A percentile compares a stretch with the other conserved stretches of the same genome.
Evolutionary conservation across 1,139 yeast genomes (phyloP).

Genomic region (Suhomyces bokatorum): DNA sequence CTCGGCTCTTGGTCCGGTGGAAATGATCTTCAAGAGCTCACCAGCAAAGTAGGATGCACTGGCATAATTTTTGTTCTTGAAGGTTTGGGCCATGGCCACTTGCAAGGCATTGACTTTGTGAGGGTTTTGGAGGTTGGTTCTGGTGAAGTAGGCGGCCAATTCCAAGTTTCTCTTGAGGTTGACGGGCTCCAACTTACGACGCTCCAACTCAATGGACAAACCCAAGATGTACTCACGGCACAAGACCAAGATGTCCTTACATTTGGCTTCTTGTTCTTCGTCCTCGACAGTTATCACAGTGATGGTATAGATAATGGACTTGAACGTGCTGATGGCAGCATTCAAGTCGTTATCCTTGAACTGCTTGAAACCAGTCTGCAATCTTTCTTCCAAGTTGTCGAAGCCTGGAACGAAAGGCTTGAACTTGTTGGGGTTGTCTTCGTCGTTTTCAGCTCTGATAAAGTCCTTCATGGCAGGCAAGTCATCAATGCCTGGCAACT

Average conservation of each 20-base stretch:
- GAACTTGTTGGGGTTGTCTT: conserved; percentile 55
- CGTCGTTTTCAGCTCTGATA: conserved; percentile 61
- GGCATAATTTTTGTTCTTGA: conserved; percentile 82
- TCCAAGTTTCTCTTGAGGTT: conserved; percentile 86
- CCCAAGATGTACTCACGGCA: conserved; percentile 93
- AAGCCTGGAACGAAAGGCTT: conserved; percentile 78
- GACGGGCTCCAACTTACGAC: conserved; percentile 72
- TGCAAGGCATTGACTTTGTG: conserved; percentile 88
- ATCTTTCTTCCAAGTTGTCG: conserved; percentile 61
- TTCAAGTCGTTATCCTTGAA: conserved; percentile 84
- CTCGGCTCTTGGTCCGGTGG: conserved; percentile 80
- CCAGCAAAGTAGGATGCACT: conserved; percentile 89
- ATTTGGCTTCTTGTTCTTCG: conserved; percentile 75
- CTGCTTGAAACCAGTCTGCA: conserved; percentile 75
- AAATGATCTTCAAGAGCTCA: conserved; percentile 68
- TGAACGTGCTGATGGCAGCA: conserved; percentile 76
- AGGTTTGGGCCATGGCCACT: conserved; percentile 92
- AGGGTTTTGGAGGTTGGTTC: conserved; percentile 74
- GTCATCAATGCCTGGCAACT: conserved; percentile 68
- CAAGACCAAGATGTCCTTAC: conserved; percentile 66
- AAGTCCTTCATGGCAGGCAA: conserved; percentile 69
- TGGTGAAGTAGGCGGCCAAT: conserved; percentile 93
- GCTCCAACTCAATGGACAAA: conserved; percentile 81
- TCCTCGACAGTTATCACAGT: conserved; percentile 70
- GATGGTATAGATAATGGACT: conserved; percentile 74